Conservation (phyloP, 352 stramenopile genomes). For the Pythium myriotylum region DNA sequence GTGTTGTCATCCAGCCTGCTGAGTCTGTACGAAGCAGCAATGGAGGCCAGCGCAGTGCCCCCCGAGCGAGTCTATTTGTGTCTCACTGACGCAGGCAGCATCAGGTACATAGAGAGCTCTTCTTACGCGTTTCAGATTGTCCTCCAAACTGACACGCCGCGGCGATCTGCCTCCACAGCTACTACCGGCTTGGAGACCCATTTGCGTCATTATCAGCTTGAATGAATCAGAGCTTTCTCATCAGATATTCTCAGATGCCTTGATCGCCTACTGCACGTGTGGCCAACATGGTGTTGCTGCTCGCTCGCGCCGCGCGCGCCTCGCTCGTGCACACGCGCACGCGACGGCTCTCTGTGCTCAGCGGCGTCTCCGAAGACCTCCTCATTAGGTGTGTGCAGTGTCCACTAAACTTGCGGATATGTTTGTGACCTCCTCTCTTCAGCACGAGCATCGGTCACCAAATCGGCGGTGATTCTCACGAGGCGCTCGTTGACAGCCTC, state of each 20-base stretch:
- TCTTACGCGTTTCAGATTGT: no score
- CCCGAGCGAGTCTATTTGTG: no score
- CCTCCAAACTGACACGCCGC: neutral
- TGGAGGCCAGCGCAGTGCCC: no score
- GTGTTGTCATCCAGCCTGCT: no score
- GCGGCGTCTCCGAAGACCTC: conserved; percentile 76
- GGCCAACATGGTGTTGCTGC: conserved; percentile 5
- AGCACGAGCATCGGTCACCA: conserved; percentile 85
- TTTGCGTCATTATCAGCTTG: conserved; percentile 15
- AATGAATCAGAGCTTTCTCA: conserved; percentile 14
- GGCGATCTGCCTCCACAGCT: neutral
- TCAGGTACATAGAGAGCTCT: conserved; percentile 4
- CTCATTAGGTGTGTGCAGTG: conserved; percentile 51
- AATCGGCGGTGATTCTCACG: conserved; percentile 73
- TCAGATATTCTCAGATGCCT: conserved; percentile 5
- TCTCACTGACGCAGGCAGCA: conserved; percentile 12
- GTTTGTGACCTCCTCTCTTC: neutral
- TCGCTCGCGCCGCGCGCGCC: conserved; percentile 2
- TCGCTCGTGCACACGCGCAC: neutral
- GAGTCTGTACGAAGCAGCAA: no score
- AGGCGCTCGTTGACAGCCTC: conserved; percentile 72
- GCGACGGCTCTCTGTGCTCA: conserved; percentile 60
- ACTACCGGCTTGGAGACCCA: conserved; percentile 11
- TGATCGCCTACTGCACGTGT: no score
- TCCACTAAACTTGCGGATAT: no score